These are phyloP conservation scores for Austropuccinia psidii DNA, from an alignment of 1,284 basidiomycete species.

Conservation along the genomic window DNA sequence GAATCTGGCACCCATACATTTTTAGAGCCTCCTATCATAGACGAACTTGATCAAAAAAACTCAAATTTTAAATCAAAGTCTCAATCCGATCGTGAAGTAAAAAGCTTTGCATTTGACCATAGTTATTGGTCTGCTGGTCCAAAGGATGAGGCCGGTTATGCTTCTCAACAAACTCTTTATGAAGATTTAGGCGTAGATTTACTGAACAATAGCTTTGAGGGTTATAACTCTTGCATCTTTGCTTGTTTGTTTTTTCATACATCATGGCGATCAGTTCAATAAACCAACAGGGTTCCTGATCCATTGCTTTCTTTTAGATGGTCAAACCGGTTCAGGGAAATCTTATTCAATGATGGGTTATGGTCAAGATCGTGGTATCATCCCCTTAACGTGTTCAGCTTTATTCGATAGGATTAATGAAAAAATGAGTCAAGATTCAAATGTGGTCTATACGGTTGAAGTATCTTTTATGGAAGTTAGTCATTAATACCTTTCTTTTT, in stretches of 20 bases:
- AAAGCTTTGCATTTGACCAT: constrained; percentile 37
- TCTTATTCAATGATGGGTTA: constrained; percentile 99
- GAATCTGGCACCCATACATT: constrained; percentile 73
- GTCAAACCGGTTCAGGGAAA: constrained; percentile 80
- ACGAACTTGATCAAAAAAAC: background rate
- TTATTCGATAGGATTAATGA: constrained; percentile 73
- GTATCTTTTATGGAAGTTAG: constrained; percentile 90
- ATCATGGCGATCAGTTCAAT: background rate
- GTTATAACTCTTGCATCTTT: constrained; percentile 96
- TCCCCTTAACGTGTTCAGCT: constrained; percentile 87
- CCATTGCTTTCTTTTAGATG: constrained; percentile 54
- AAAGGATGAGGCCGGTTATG: constrained; percentile 76
- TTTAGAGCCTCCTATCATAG: constrained; percentile 64
- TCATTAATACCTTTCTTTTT: constrained; percentile 37
- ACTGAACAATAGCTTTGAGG: constrained; percentile 86
- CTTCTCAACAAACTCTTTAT: constrained; percentile 86
- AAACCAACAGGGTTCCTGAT: background rate
- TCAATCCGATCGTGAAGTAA: constrained; percentile 18
- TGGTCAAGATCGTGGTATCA: constrained; percentile 92
- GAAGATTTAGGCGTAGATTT: constrained; percentile 90
- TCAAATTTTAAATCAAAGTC: constrained; percentile 20
- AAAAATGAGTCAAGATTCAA: constrained; percentile 60
- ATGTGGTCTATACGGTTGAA: constrained; percentile 78
- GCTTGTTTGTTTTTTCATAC: constrained; percentile 58
- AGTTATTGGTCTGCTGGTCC: constrained; percentile 67